Conservation (phyloP, 306 rosid species). For the Aeschynomene evenia region DNA sequence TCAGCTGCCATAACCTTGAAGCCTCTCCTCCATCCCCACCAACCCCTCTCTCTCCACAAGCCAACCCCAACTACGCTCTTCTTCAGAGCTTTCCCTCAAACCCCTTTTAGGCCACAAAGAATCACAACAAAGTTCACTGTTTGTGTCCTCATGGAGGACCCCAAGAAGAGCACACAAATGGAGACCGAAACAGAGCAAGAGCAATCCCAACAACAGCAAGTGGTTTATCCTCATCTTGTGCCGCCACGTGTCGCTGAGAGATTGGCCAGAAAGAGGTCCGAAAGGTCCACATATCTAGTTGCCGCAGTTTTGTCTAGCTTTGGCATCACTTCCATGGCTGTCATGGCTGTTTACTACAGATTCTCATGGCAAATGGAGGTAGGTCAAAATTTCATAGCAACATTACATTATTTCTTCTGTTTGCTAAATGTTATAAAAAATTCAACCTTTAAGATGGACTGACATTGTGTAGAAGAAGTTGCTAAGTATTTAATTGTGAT, state of each 20-base stretch:
- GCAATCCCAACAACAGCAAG: background rate
- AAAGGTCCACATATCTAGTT: constrained; percentile 71
- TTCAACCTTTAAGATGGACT: too few species aligned
- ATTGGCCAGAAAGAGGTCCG: constrained; percentile 68
- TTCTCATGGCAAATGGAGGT: constrained; percentile 99
- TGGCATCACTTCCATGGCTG: constrained; percentile 87
- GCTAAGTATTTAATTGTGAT: too few species aligned
- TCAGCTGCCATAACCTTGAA: constrained; percentile 52
- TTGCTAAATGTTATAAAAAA: too few species aligned
- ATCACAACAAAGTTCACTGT: constrained; percentile 45
- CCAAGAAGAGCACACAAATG: constrained; percentile 39
- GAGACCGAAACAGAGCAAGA: constrained; percentile 25
- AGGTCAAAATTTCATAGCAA: background rate
- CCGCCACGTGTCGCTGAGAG: constrained; percentile 52
- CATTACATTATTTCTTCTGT: too few species aligned
- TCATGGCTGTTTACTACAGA: constrained; percentile 78
- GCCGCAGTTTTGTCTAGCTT: constrained; percentile 91
- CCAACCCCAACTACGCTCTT: constrained; percentile 37
- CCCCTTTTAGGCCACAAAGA: constrained; percentile 32
- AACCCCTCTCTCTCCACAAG: constrained; percentile 32
- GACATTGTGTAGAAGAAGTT: too few species aligned
- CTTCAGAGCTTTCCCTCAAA: constrained; percentile 30
- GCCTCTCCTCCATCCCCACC: constrained; percentile 49
- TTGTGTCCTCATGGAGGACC: constrained; percentile 67
- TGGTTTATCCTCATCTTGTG: constrained; percentile 32